Evolutionary conservation across 768 basidiomycete species (phyloP).

Genomic region (Mycena latifolia): DNA sequence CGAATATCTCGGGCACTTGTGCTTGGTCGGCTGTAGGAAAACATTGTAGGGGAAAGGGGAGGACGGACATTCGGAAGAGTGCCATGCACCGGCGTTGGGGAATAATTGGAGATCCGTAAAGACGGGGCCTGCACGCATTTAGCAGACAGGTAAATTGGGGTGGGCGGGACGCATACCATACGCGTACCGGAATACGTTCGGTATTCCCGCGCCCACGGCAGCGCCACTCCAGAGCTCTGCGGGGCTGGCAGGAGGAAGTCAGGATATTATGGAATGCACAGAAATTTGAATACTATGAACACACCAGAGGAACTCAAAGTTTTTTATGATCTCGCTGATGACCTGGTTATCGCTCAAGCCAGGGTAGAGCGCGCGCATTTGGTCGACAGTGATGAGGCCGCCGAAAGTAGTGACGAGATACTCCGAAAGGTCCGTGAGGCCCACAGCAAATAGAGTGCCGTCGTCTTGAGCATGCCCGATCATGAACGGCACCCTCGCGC

Average conservation of each 20-base stretch:
- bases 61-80: slow-evolving; percentile 32
- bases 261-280: background rate
- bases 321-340: slow-evolving; percentile 33
- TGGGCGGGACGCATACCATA: background rate
- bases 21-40: background rate
- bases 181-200: background rate
- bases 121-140: slow-evolving; percentile 16
- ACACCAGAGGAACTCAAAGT: slow-evolving; percentile 32
- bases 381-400: slow-evolving; percentile 13
- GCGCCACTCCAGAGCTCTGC: slow-evolving; percentile 5
- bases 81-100: slow-evolving; percentile 40
- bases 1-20: slow-evolving; percentile 41
- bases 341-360: slow-evolving; percentile 34
- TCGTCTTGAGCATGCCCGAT: slow-evolving; percentile 38
- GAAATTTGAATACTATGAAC: background rate
- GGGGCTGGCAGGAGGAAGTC: slow-evolving; percentile 1
- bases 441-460: slow-evolving; percentile 34
- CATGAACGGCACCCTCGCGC: slow-evolving; percentile 36
- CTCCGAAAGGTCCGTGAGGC: slow-evolving; percentile 28
- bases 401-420: slow-evolving; percentile 22
- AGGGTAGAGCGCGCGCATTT: slow-evolving; percentile 37
- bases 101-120: slow-evolving; percentile 39
- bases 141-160: background rate
- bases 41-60: background rate
- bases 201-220: background rate